Percentiles rank a stretch among this genome's conserved stretches.
These are phyloP conservation scores for Alternaria gansuensis DNA, from an alignment of 2,329 filamentous ascomycete species.

Conservation along the genomic window DNA sequence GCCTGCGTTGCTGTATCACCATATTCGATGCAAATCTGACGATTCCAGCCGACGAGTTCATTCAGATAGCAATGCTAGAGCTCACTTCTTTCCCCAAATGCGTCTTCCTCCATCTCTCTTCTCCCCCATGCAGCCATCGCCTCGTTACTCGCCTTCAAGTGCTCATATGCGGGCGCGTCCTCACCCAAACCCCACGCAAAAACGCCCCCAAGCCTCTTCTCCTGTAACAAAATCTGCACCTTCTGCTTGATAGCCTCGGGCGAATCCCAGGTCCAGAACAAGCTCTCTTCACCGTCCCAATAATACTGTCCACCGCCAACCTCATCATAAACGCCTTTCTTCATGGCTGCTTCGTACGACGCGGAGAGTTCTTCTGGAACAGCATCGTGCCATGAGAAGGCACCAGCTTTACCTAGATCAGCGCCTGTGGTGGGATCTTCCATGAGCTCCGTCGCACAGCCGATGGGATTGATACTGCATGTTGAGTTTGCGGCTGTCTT, in stretches of 20 bases:
- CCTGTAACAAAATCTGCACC: conserved; percentile 65
- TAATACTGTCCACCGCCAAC: conserved; percentile 71
- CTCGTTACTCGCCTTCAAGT: conserved; percentile 51
- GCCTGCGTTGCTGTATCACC: no score
- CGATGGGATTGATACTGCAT: conserved; percentile 61
- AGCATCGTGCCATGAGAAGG: conserved; percentile 60
- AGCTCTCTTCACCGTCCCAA: conserved; percentile 66
- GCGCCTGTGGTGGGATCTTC: conserved; percentile 67
- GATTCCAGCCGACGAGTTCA: background rate
- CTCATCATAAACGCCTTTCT: conserved; percentile 65
- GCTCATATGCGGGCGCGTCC: conserved; percentile 58
- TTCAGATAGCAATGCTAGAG: conserved; percentile 1
- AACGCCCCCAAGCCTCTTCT: conserved; percentile 69
- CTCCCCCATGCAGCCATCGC: conserved; percentile 2
- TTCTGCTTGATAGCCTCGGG: conserved; percentile 68
- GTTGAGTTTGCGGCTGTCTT: conserved; percentile 57
- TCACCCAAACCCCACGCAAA: conserved; percentile 80
- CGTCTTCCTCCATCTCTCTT: no score
- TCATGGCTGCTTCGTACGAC: conserved; percentile 67
- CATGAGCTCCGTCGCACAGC: conserved; percentile 68
- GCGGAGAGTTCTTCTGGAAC: conserved; percentile 55
- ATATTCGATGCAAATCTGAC: no score
- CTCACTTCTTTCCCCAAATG: conserved; percentile 15
- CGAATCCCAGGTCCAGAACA: conserved; percentile 80
- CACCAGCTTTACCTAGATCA: conserved; percentile 66